Percentiles rank a stretch among this genome's conserved stretches.
These are phyloP conservation scores for Apophysomyces sp. DNA, from an alignment of 371 early-diverging fungal species.

Conservation along the genomic window DNA sequence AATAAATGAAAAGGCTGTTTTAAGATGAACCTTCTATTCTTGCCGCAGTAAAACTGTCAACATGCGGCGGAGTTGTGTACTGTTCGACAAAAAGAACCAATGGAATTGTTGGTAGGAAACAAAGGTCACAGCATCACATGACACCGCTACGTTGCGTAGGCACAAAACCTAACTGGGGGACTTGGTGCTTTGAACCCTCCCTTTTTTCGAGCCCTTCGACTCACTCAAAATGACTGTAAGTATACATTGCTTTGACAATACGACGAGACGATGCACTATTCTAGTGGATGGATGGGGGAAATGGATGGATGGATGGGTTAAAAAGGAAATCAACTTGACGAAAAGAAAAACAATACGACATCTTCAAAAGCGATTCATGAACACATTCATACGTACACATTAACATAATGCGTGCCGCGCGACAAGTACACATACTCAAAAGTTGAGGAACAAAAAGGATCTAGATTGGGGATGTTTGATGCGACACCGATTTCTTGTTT, in stretches of 20 bases:
- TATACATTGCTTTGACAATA: constrained; percentile 2
- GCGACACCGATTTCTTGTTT: background rate
- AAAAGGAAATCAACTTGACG: constrained; percentile 1
- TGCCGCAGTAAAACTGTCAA: no score
- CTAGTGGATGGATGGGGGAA: constrained; percentile 27
- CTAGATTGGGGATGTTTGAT: background rate
- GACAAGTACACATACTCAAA: no score
- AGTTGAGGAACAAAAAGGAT: background rate
- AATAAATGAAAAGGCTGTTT: no score
- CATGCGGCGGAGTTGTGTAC: no score
- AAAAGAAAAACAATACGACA: background rate
- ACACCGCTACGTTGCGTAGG: no score
- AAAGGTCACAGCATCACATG: no score
- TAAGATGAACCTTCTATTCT: no score
- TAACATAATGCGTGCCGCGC: no score
- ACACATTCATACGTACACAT: background rate
- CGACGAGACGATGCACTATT: constrained; percentile 2
- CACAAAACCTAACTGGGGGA: constrained; percentile 6
- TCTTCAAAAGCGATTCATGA: background rate
- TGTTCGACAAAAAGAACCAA: no score
- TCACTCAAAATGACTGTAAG: constrained; percentile 45
- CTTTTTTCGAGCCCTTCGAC: constrained; percentile 36
- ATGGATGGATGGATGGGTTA: constrained; percentile 24
- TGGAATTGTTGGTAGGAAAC: no score
- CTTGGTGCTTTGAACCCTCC: constrained; percentile 12